Evolutionary conservation across 1,139 yeast species (phyloP), one percentile per base, ranked within the genome.

Genomic region (Scheffersomyces insectosa): DNA sequence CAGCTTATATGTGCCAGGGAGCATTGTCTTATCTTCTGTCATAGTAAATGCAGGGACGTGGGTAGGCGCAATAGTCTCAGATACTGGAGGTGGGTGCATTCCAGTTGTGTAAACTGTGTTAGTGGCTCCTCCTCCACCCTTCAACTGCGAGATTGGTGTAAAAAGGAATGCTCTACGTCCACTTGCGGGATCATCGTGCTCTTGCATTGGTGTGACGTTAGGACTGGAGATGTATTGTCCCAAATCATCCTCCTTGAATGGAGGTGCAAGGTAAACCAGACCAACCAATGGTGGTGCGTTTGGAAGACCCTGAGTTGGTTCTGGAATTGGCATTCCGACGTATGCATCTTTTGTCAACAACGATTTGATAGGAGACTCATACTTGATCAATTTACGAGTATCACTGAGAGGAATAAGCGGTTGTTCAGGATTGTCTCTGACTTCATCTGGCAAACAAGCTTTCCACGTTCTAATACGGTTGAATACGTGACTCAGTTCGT

Each of bases 381-480:
- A 83, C 59, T 83, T 83, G 59, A 83, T 82, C 59, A 86, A 75
- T 50, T 86, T 82, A 56, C 96, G 79, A 2, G 83, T 80, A 50
- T 74, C 79, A 42, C 54, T 63, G 47, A 74, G 63, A 8, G 76
- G 77, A 28, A 73, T 63, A 36, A 84, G 83, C 52, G 95, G 91
- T 38, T 89, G 89, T 62, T 93, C 98, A 43, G 83, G 86, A 40
- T 81, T 77, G 49, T 87, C 91, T 58, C 98, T 82, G 33, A 91
- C 88, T 61, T 91, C 99, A 65, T 93, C 99, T 0, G 99, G 99
- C 52, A 93, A 77, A 70, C 99, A 93, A 3, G 97, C 98, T 64
- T 89, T 93, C 99, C 99, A 93, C 1, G 99, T 93, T 60, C 98
- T 81, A 57, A 93, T 93, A 61, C 95, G 85, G 68, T 93, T 93